Conservation (phyloP, 768 basidiomycete genomes). For the Termitomyces titanicus region DNA sequence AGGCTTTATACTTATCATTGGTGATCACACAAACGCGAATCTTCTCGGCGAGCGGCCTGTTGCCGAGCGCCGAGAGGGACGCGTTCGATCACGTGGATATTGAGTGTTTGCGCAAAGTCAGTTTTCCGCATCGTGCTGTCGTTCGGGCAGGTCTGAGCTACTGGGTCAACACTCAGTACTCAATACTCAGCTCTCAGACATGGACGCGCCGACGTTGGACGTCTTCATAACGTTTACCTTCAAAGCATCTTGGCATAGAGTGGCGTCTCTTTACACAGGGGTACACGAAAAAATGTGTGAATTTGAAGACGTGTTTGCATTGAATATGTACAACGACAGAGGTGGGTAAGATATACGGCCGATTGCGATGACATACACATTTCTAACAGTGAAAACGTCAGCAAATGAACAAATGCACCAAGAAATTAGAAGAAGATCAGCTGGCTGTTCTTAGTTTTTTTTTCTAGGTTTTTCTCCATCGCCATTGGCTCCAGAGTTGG, state of each 20-base stretch:
- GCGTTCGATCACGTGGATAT: neutral
- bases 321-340: no score
- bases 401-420: neutral
- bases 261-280: neutral
- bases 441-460: slow-evolving; percentile 66
- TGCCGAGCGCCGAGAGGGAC: neutral
- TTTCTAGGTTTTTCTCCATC: slow-evolving; percentile 40
- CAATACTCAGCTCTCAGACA: no score
- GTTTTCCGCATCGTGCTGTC: no score
- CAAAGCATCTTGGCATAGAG: no score
- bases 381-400: slow-evolving; percentile 1
- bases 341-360: no score
- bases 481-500: slow-evolving; percentile 42
- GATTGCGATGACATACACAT: neutral
- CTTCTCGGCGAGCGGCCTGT: neutral
- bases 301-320: neutral
- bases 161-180: no score
- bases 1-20: neutral
- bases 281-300: neutral
- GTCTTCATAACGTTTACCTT: no score
- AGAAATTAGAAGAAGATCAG: slow-evolving; percentile 31
- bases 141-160: no score
- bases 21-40: neutral
- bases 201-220: no score
- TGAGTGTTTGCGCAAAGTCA: neutral